Percentiles rank a stretch among this genome's conserved stretches.
phyloP scores from a whole-genome alignment of 108 stramenopile genomes.

The Cyclotella kingstonii region DNA sequence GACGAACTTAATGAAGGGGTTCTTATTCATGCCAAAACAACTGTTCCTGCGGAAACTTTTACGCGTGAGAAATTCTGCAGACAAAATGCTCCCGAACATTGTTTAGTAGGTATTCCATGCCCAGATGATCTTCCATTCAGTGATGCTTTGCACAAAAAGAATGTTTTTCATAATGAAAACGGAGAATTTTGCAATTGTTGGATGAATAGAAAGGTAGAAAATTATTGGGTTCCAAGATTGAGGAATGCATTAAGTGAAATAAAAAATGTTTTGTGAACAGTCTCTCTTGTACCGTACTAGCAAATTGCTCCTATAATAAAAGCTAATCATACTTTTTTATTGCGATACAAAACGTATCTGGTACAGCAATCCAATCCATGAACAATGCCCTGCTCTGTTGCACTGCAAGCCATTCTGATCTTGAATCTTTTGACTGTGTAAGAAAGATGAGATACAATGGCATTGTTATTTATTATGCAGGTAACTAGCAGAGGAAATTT shows the following conservation, averaged over 20 bases:
- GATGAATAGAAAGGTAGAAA: slow-evolving; percentile 53
- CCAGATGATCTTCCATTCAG: slow-evolving; percentile 49
- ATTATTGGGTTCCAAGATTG: slow-evolving; percentile 49
- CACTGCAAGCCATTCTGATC: no score
- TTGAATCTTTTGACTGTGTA: no score
- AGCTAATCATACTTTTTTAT: no score
- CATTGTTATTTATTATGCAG: no score
- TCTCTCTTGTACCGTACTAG: no score
- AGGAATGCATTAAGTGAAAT: slow-evolving; percentile 31
- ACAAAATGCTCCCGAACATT: slow-evolving; percentile 32
- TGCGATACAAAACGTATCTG: no score
- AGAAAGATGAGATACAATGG: no score
- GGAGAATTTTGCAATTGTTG: slow-evolving; percentile 65
- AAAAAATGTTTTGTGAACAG: background rate
- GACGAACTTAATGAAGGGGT: slow-evolving; percentile 50
- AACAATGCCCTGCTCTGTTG: no score
- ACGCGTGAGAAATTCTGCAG: slow-evolving; percentile 44
- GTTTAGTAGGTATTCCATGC: slow-evolving; percentile 53
- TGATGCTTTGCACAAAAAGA: slow-evolving; percentile 48
- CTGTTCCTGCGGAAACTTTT: slow-evolving; percentile 59
- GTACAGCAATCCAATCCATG: no score
- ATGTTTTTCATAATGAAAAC: slow-evolving; percentile 52
- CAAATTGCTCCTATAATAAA: no score
- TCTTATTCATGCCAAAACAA: slow-evolving; percentile 52
- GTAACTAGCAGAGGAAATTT: no score